phyloP scores from a whole-genome alignment of 192 early-diverging fungal species.

The Spizellomyces punctatus region DNA sequence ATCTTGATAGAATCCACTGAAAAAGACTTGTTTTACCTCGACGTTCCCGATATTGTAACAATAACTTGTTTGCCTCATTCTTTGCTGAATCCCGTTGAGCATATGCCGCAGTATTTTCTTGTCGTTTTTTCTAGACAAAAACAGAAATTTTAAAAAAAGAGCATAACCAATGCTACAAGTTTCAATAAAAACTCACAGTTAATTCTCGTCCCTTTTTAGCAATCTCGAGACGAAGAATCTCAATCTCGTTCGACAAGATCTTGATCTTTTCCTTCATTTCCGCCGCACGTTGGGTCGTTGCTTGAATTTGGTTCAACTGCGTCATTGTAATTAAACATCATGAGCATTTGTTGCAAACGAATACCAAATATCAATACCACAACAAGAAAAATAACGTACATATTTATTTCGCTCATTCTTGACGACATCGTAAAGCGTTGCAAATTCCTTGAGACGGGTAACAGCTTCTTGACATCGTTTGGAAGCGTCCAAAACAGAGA shows the following conservation, averaged over 20 bases:
- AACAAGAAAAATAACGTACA: constrained; percentile 24
- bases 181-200: constrained; percentile 32
- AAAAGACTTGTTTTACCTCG: constrained; percentile 36
- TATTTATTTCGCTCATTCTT: constrained; percentile 71
- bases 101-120: constrained; percentile 60
- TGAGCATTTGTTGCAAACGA: not conserved
- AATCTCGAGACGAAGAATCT: constrained; percentile 64
- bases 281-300: constrained; percentile 57
- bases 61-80: constrained; percentile 64
- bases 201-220: constrained; percentile 60
- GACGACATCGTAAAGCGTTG: constrained; percentile 58
- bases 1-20: not conserved
- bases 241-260: constrained; percentile 65
- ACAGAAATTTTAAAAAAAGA: not conserved
- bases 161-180: not conserved
- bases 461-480: constrained; percentile 57
- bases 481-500: constrained; percentile 51
- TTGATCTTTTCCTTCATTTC: constrained; percentile 71
- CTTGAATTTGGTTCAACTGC: constrained; percentile 61
- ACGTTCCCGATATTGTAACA: constrained; percentile 52
- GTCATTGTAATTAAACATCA: not conserved
- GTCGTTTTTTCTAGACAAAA: constrained; percentile 46
- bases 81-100: constrained; percentile 56
- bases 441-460: constrained; percentile 54
- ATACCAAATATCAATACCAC: not conserved